phyloP scores from a whole-genome alignment of 2,329 filamentous ascomycete genomes.

The Aurifilum marmelostoma region DNA sequence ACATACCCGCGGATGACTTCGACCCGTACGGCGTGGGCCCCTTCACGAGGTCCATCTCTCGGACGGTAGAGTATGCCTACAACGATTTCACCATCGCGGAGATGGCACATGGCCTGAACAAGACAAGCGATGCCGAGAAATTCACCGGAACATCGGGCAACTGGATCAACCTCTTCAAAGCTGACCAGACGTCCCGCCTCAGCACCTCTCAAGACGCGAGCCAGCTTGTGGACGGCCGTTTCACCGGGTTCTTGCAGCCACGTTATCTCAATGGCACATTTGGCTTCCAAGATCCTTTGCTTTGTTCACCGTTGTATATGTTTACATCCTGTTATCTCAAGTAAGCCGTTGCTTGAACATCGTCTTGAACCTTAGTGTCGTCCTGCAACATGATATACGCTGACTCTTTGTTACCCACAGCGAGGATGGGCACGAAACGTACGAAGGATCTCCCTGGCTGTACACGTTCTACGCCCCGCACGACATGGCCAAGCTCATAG shows the following conservation, averaged over 20 bases:
- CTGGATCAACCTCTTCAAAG: conserved; percentile 67
- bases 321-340: conserved; percentile 32
- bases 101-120: conserved; percentile 59
- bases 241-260: conserved; percentile 69
- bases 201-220: conserved; percentile 29
- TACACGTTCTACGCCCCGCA: conserved; percentile 64
- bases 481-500: conserved; percentile 48
- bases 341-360: neutral
- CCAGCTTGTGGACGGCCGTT: conserved; percentile 55
- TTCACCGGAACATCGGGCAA: conserved; percentile 61
- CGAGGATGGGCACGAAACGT: conserved; percentile 62
- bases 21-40: conserved; percentile 64
- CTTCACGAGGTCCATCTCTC: conserved; percentile 67
- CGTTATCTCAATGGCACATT: conserved; percentile 66
- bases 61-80: conserved; percentile 75
- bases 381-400: neutral
- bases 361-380: neutral
- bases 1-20: conserved; percentile 68
- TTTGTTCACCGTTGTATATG: conserved; percentile 58
- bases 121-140: conserved; percentile 56
- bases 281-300: conserved; percentile 66
- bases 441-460: conserved; percentile 70
- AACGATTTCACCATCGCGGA: conserved; percentile 69
- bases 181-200: conserved; percentile 55
- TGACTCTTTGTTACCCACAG: neutral